These are phyloP conservation scores for Linnemannia zychae DNA, from an alignment of 192 early-diverging fungal genomes.

Conservation along the genomic window DNA sequence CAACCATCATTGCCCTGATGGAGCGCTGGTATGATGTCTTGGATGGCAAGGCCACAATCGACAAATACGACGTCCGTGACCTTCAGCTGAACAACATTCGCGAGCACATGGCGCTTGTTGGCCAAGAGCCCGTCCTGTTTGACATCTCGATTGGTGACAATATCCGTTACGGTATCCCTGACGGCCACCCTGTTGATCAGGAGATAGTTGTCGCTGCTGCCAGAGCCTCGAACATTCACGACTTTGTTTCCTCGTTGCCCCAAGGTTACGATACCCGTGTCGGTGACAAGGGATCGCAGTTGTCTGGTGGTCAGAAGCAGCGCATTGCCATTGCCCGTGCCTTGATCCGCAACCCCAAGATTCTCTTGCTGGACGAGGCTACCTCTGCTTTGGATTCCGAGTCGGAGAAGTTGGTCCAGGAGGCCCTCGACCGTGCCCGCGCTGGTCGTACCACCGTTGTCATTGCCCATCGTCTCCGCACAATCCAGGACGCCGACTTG, in stretches of 20 bases:
- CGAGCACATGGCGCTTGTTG: slow-evolving; percentile 79
- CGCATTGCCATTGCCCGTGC: slow-evolving; percentile 82
- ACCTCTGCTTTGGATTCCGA: slow-evolving; percentile 87
- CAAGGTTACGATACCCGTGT: slow-evolving; percentile 73
- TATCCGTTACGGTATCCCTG: slow-evolving; percentile 68
- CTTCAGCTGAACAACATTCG: slow-evolving; percentile 77
- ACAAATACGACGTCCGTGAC: slow-evolving; percentile 69
- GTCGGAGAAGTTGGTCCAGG: slow-evolving; percentile 85
- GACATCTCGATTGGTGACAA: slow-evolving; percentile 72
- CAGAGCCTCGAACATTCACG: slow-evolving; percentile 68
- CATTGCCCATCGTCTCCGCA: slow-evolving; percentile 85
- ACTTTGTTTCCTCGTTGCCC: slow-evolving; percentile 63
- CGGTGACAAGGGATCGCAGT: slow-evolving; percentile 70
- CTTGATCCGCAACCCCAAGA: slow-evolving; percentile 72
- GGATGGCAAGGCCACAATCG: slow-evolving; percentile 71
- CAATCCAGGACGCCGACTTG: slow-evolving; percentile 86
- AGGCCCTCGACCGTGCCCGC: slow-evolving; percentile 77
- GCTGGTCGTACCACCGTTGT: slow-evolving; percentile 84
- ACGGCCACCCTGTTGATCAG: slow-evolving; percentile 57
- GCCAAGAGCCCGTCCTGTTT: slow-evolving; percentile 74
- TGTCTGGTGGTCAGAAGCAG: slow-evolving; percentile 80
- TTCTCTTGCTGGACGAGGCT: slow-evolving; percentile 89
- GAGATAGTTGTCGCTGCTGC: slow-evolving; percentile 64
- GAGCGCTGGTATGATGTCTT: slow-evolving; percentile 60
- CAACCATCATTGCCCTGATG: slow-evolving; percentile 56